phyloP scores from a whole-genome alignment of 192 early-diverging fungal genomes.

The Spizellomyces sp. region DNA sequence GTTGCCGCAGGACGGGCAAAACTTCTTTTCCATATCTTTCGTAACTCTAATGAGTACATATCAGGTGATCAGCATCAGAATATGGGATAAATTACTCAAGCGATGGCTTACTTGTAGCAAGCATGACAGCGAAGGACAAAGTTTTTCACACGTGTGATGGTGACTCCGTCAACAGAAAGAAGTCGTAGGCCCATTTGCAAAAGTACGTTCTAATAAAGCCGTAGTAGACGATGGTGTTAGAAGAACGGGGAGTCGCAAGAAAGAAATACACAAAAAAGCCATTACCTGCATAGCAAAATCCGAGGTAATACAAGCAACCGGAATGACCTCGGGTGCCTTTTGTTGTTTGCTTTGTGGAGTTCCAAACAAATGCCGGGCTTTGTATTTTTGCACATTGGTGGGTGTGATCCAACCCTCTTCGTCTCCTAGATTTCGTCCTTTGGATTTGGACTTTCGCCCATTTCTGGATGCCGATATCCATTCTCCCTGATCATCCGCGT shows the following conservation, averaged over 20 bases:
- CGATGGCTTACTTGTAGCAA: slow-evolving; percentile 73
- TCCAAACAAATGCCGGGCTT: slow-evolving; percentile 41
- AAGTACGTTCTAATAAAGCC: slow-evolving; percentile 68
- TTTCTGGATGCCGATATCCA: slow-evolving; percentile 14
- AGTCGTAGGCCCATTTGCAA: slow-evolving; percentile 90
- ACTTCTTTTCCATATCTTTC: slow-evolving; percentile 83
- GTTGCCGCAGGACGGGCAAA: slow-evolving; percentile 92
- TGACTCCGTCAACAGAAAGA: slow-evolving; percentile 79
- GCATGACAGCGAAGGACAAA: slow-evolving; percentile 94
- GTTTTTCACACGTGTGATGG: slow-evolving; percentile 76
- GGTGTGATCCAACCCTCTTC: slow-evolving; percentile 94
- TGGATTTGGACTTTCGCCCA: slow-evolving; percentile 7
- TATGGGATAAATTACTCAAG: neutral
- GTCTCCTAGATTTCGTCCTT: slow-evolving; percentile 36
- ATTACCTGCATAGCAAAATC: slow-evolving; percentile 89
- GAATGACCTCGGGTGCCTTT: slow-evolving; percentile 43
- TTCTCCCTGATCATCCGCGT: slow-evolving; percentile 14
- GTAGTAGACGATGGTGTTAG: slow-evolving; percentile 5
- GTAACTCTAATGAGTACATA: slow-evolving; percentile 58
- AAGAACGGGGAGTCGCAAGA: neutral
- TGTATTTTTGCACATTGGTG: slow-evolving; percentile 74
- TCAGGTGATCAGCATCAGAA: neutral
- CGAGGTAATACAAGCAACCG: slow-evolving; percentile 86
- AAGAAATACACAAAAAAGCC: slow-evolving; percentile 1
- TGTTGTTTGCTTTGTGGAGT: slow-evolving; percentile 9